Conservation (phyloP, 352 stramenopile species). For the Pythium apleroticum region DNA sequence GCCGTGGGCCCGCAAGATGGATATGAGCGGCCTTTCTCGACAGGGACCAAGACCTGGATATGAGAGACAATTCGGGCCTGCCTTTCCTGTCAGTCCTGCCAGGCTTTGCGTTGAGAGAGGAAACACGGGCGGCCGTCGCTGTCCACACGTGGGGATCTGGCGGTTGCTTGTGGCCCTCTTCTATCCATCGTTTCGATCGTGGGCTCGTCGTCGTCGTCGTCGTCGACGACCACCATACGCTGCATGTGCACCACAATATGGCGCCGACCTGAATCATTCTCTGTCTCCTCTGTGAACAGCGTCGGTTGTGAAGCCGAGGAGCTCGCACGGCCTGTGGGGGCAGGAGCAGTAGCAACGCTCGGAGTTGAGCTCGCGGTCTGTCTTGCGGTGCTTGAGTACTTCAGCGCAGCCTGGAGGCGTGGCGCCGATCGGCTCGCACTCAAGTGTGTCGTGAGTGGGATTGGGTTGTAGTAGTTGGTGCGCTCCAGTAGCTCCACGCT, state of each 20-base stretch:
- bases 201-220: conserved; percentile 6
- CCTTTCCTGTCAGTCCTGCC: background rate
- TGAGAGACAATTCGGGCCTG: too few species aligned
- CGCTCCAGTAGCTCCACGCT: conserved; percentile 38
- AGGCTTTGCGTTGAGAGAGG: background rate
- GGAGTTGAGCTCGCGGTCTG: conserved; percentile 6
- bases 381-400: background rate
- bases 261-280: background rate
- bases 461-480: conserved; percentile 32
- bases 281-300: conserved; percentile 4
- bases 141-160: background rate
- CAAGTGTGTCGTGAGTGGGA: conserved; percentile 20
- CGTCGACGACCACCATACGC: conserved; percentile 14
- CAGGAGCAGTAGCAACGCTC: background rate
- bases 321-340: background rate
- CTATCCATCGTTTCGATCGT: background rate
- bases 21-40: background rate
- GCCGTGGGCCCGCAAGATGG: background rate
- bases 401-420: conserved; percentile 10
- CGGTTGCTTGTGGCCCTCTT: background rate
- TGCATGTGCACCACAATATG: conserved; percentile 30
- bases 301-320: background rate
- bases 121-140: background rate
- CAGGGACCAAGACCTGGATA: background rate
- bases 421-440: conserved; percentile 28